Base-by-base conservation (phyloP, 345 rosid species). In the Rubroshorea leprosula region DNA sequence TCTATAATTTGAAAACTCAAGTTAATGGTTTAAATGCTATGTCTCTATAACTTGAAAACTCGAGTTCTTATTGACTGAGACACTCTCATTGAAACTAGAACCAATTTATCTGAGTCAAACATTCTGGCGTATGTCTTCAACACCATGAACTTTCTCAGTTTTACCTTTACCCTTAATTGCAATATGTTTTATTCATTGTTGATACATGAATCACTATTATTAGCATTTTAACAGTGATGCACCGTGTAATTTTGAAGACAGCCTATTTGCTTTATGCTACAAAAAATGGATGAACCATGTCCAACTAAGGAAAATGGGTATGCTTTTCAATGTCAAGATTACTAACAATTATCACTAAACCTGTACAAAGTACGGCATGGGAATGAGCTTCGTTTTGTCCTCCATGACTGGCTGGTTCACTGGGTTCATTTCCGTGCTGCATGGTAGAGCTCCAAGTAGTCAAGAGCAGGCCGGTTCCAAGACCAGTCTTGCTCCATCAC, bases 401-500 rank as follows among this genome's bases (percentile, higher is more conserved):
- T 47, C 46, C 24, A 39, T 5, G 18, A 7, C 22, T 9, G 10
- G 11, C 24, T 25, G 5, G 14, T 35, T 29, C 50, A 53, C 29
- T 29, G 13, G 52, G 62, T 50, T 79, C 71, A 78, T 71, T 92
- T 92, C 61, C 79, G 75, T 19, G 95, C 93, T 1, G 87, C 77
- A 54, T 84, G 95, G 79, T 92, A 92, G 58, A 92, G 96, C 77
- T 92, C 98, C 78, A 89, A 17, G 72, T 92, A 92, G 66, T 92
- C 95, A 9, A 92, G 95, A 46, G 98, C 95, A 41, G 98, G 98
- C 61, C 87, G 83, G 56, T 89, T 92, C 98, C 98, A 92, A 49
- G 96, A 92, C 98, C 98, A 92, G 70, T 92, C 97, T 85, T 92
- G 94, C 71, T 92, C 87, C 98, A 89, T 92, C 65, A 86, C 98